Evolutionary conservation across 108 stramenopile species (phyloP).

Genomic region (Schizochytrium sp.): DNA sequence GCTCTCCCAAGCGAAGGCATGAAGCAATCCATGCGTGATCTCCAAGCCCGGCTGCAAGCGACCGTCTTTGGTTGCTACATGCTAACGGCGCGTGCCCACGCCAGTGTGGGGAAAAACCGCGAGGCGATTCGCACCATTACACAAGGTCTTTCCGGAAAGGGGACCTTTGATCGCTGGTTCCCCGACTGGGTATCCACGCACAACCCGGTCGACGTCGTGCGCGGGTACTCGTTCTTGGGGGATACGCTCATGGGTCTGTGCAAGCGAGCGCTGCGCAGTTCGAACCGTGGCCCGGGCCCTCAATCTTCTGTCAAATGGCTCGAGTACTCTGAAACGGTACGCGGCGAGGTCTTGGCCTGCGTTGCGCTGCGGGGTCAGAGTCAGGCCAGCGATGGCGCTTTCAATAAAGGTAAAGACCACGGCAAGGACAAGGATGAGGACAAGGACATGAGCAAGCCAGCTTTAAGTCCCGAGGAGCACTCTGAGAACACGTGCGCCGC

Average conservation of each 20-base stretch:
- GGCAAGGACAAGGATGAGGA: no score
- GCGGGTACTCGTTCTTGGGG: background rate
- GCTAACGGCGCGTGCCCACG: background rate
- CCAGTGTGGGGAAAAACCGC: background rate
- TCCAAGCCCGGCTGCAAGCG: background rate
- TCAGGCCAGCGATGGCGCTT: no score
- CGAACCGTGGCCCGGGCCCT: background rate
- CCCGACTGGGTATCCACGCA: background rate
- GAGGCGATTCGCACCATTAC: background rate
- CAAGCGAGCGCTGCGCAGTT: background rate
- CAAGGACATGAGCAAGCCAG: no score
- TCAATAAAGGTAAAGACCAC: no score
- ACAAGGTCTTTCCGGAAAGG: background rate
- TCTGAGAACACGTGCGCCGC: background rate
- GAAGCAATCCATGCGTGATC: background rate
- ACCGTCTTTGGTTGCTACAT: background rate
- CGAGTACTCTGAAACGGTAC: background rate
- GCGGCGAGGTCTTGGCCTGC: background rate
- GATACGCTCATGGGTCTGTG: background rate
- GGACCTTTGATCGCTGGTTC: slow-evolving; percentile 3
- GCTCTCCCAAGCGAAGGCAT: background rate
- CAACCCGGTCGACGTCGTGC: background rate
- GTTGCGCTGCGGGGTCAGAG: background rate
- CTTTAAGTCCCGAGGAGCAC: background rate
- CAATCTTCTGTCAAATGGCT: background rate